phyloP scores from a whole-genome alignment of 345 rosid genomes.

The Mercurialis annua region DNA sequence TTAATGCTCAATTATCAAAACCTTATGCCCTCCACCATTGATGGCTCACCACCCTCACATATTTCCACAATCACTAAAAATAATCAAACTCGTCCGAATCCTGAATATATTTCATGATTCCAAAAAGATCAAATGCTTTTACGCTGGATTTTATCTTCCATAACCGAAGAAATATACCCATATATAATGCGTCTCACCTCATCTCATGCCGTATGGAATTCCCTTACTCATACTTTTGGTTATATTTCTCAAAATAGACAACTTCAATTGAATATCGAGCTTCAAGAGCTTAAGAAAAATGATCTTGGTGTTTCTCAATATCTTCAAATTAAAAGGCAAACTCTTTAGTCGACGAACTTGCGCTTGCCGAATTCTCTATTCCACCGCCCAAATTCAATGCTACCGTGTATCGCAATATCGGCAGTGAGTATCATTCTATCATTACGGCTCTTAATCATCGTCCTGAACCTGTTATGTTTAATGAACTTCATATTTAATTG shows the following conservation, averaged over 20 bases:
- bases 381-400: background rate
- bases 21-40: background rate
- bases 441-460: background rate
- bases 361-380: too few species aligned
- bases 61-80: background rate
- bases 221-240: background rate
- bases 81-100: background rate
- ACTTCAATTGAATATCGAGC: background rate
- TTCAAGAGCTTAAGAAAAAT: background rate
- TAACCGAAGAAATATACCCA: background rate
- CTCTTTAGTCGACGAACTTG: background rate
- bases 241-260: background rate
- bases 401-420: background rate
- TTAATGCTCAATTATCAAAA: background rate
- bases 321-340: background rate
- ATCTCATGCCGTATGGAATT: background rate
- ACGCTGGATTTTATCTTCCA: background rate
- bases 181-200: background rate
- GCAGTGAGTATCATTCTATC: background rate
- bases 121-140: background rate
- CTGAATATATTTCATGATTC: background rate
- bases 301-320: background rate
- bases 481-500: background rate
- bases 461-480: background rate
- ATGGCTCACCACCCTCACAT: too few species aligned